Percentiles rank a stretch among this genome's conserved stretches.
These are phyloP conservation scores for Fusarium sp. DNA, from an alignment of 2,329 filamentous ascomycete species.

Conservation along the genomic window DNA sequence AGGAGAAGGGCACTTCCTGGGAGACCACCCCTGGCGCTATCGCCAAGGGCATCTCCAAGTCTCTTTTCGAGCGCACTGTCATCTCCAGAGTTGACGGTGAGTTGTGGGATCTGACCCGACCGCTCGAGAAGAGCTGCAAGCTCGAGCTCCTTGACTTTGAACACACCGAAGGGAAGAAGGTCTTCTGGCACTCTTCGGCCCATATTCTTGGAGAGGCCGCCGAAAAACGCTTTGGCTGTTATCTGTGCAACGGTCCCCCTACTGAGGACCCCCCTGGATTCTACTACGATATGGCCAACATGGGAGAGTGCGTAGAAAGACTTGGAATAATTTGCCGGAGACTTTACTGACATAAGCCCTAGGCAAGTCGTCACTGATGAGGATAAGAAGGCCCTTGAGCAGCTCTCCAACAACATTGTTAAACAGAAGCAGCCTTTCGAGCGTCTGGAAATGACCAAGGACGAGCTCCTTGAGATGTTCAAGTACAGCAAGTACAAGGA, in stretches of 20 bases:
- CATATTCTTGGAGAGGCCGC: conserved; percentile 96
- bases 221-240: conserved; percentile 89
- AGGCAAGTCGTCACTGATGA: conserved; percentile 76
- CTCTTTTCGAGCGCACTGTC: conserved; percentile 84
- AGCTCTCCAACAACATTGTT: conserved; percentile 81
- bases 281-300: conserved; percentile 93
- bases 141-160: conserved; percentile 88
- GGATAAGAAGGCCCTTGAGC: conserved; percentile 88
- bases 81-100: conserved; percentile 85
- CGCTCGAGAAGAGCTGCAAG: conserved; percentile 86
- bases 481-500: conserved; percentile 98
- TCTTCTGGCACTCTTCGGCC: conserved; percentile 98
- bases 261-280: conserved; percentile 81
- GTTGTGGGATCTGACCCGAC: conserved; percentile 92
- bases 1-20: conserved; percentile 82
- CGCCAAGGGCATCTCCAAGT: conserved; percentile 83
- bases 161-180: conserved; percentile 73
- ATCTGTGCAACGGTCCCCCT: conserved; percentile 92
- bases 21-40: conserved; percentile 88
- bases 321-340: neutral
- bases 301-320: conserved; percentile 47
- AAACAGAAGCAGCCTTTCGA: conserved; percentile 98
- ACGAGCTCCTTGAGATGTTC: conserved; percentile 93
- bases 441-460: conserved; percentile 87
- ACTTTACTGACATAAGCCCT: conserved; percentile 53